Evolutionary conservation across 225 moss, liverwort and hornwort genomes (phyloP).

Genomic region (Rhytidiadelphus loreus): DNA sequence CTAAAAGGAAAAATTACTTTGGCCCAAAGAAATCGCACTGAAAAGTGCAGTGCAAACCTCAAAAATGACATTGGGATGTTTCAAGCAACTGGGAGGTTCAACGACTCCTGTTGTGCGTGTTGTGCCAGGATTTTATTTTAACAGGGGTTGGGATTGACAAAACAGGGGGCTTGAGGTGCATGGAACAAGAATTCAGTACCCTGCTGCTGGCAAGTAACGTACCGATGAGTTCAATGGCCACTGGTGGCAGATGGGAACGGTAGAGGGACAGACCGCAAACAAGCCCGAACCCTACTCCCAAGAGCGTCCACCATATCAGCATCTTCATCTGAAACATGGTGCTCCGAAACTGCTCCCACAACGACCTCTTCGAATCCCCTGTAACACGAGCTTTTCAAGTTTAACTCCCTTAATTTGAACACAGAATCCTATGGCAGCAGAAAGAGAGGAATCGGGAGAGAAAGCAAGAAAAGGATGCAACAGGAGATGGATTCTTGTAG

Average conservation of each 20-base stretch:
- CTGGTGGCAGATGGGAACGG: conserved; percentile 15
- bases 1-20: neutral
- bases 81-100: neutral
- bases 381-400: neutral
- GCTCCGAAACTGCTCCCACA: conserved; percentile 29
- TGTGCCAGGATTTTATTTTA: neutral
- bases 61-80: neutral
- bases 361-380: conserved; percentile 9
- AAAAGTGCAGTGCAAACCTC: neutral
- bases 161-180: neutral
- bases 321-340: conserved; percentile 42
- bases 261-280: conserved; percentile 37
- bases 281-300: conserved; percentile 46
- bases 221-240: conserved; percentile 43
- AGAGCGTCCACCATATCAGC: conserved; percentile 55
- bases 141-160: neutral
- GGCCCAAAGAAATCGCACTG: neutral
- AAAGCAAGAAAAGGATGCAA: neutral
- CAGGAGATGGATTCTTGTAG: neutral
- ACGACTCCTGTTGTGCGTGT: neutral
- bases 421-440: neutral
- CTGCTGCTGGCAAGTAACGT: neutral
- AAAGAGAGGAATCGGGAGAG: neutral
- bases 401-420: neutral
- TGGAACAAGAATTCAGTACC: neutral